Evolutionary conservation across 2,329 filamentous ascomycete genomes (phyloP), one percentile per base, ranked within the genome.

Genomic region (Neofusicoccum laricinum): DNA sequence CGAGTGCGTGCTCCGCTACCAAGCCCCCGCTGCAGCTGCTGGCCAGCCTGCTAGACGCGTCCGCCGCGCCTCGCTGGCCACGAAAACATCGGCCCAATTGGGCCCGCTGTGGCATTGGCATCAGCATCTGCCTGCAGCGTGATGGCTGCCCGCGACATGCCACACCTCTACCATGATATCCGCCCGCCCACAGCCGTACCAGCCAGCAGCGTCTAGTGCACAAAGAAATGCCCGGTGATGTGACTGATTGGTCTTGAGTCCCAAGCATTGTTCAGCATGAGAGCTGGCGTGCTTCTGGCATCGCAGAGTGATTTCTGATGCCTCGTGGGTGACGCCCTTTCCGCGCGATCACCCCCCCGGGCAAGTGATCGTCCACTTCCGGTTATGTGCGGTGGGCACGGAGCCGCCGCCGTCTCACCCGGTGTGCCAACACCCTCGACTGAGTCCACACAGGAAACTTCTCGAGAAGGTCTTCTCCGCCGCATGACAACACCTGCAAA

Each of bases 1-100:
- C 61, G 61, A 63, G 49, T 50, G 45, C 46, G 45, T 61, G 43
- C 58, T 61, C 46, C 58, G 58, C 46, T 30, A 50, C 58, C 43
- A 61, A 41, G 58, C 58, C 58, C 58, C 55, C 36, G 55, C 55
- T 59, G 11, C 55, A 30, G 40, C n/a, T 59, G 55, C 55, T 46
- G 40, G 30, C 2, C 53, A 25, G 41, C n/a, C 55, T 59, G 41
- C 55, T 30, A 36, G 55, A 38, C 17, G 40, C 55, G 19, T 21
- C 40, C 38, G n/a, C 41, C 40, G 32, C 40, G 41, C 55, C 55
- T 46, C 41, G 17, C 53, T 11, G 53, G 12, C 38, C 53, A 58
- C 19, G 38, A 58, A 32, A 34, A 8, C 38, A 41, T 19, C 40
- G 8, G n/a, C 8, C 11, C 55, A 36, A 46, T 36, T 45, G 41